Evolutionary conservation across 257 asterid species (phyloP).

Genomic region (Henckelia pumila): DNA sequence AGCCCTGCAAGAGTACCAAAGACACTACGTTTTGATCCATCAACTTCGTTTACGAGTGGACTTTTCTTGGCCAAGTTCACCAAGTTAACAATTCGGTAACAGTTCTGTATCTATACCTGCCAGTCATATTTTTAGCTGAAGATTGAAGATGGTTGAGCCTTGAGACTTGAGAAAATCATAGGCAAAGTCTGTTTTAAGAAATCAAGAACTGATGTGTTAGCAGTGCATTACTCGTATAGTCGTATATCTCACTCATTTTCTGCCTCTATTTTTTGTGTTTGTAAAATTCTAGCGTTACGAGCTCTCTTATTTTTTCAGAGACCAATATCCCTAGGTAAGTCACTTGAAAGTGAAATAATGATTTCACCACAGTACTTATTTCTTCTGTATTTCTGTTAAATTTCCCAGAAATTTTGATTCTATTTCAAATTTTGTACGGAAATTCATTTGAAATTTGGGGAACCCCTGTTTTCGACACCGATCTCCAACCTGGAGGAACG

Average conservation of each 20-base stretch:
- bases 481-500: too few relatives aligned
- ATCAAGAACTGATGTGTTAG: background rate
- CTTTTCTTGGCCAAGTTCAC: slow-evolving; percentile 85
- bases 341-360: too few relatives aligned
- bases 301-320: too few relatives aligned
- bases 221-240: background rate
- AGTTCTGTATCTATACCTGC: slow-evolving; percentile 18
- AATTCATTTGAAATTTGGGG: too few relatives aligned
- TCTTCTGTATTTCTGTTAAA: too few relatives aligned
- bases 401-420: too few relatives aligned
- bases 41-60: slow-evolving; percentile 75
- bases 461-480: too few relatives aligned
- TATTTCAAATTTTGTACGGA: too few relatives aligned
- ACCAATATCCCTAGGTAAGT: too few relatives aligned
- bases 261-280: too few relatives aligned
- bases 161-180: background rate
- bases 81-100: slow-evolving; percentile 35
- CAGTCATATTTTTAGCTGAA: background rate
- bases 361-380: too few relatives aligned
- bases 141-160: background rate
- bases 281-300: too few relatives aligned
- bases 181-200: background rate
- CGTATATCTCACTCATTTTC: background rate
- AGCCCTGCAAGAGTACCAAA: slow-evolving; percentile 53
- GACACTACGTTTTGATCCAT: slow-evolving; percentile 80